Evolutionary conservation across 768 basidiomycete genomes (phyloP), one percentile per base, ranked within the genome.

Genomic region (Tylopilus plumbeoviolaceoides): DNA sequence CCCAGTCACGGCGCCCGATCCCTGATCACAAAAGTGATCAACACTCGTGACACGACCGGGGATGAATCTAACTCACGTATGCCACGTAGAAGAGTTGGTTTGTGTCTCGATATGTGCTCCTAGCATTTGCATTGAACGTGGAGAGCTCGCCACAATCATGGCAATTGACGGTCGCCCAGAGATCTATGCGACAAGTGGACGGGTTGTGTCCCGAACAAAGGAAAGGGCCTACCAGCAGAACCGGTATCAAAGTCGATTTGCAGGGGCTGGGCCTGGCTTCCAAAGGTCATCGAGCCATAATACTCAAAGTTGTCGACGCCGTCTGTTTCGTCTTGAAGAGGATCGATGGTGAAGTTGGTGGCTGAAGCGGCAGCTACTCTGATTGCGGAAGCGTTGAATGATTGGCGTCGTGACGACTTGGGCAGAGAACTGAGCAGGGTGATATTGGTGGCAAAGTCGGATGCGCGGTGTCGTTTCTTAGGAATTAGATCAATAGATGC

Each of bases 181-280:
- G 71, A 62, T 89, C 87, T 31, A 79, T 72, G n/a, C n/a, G 21
- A 33, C 18, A 4, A 2, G 27, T 30, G 9, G 33, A 28, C 27
- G 23, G 8, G n/a, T 8, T 0, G 4, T 17, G 25, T 28, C 8
- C 17, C 7, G n/a, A 50, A 12, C 36, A 23, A 12, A n/a, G 30
- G 18, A n/a, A 17, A 30, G 2, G 36, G 1, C 56, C 9, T 31
- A 65, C 63, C 63, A 18, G 63, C 58, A 7, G 81, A 83, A 46
- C 86, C 84, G 3, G 86, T 87, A 65, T 89, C 87, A 57, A 87
- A 70, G 64, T 84, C 79, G 31, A 87, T 74, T 3, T 74, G 71
- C 17, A 87, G 59, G 20, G 56, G 48, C 63, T 86, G 84, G 1
- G 69, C 58, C 1, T 78, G 78, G 17, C 81, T 81, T 10, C 87